Conservation (phyloP, 2,329 filamentous ascomycete species). For the Diaporthe eres region DNA sequence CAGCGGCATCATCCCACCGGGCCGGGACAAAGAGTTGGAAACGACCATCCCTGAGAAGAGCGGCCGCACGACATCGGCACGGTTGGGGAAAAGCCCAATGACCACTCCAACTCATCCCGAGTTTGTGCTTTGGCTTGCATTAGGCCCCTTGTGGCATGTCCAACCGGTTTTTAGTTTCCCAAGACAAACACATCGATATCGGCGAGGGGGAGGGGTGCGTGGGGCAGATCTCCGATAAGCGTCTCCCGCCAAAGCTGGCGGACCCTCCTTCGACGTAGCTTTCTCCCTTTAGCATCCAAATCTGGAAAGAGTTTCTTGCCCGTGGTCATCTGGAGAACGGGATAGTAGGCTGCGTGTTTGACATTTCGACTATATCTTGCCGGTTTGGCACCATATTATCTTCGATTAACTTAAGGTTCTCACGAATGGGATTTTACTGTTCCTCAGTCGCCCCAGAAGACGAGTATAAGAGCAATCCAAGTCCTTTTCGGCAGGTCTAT, state of each 20-base stretch:
- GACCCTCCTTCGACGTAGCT: not conserved
- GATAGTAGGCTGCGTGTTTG: not conserved
- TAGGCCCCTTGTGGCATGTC: conserved; percentile 31
- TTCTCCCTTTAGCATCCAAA: conserved; percentile 32
- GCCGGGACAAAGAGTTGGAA: not conserved
- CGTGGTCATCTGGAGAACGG: not conserved
- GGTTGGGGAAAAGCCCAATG: not conserved
- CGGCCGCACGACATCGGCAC: conserved; percentile 2
- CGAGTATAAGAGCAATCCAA: not conserved
- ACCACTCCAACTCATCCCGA: not conserved
- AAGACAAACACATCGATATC: conserved; percentile 3
- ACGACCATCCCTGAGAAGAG: conserved; percentile 2
- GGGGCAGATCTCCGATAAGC: conserved; percentile 35
- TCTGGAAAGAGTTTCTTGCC: not conserved
- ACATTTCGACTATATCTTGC: conserved; percentile 12
- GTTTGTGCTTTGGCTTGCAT: conserved; percentile 5
- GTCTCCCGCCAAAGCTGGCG: not conserved
- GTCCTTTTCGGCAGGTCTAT: not conserved
- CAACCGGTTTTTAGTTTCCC: conserved; percentile 19
- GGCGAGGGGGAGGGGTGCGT: not conserved
- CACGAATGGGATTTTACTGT: not conserved
- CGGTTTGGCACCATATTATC: not conserved
- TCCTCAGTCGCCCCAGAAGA: not conserved
- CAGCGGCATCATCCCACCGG: conserved; percentile 5
- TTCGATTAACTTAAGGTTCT: not conserved